phyloP scores from a whole-genome alignment of 208 protist genomes.

The Phytomonas sp. region DNA sequence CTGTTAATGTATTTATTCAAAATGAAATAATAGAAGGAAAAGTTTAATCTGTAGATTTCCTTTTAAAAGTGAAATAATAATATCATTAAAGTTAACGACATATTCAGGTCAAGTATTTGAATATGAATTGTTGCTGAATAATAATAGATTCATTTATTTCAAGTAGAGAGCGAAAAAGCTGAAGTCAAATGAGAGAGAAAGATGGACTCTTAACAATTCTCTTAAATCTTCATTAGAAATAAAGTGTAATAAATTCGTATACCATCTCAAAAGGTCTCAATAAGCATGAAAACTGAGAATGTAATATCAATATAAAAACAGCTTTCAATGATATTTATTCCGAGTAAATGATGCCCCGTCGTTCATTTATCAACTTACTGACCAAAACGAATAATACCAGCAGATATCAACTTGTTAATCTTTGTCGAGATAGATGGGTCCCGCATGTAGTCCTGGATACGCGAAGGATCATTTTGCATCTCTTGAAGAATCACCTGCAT shows the following conservation, averaged over 20 bases:
- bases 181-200: neutral
- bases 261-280: neutral
- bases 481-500: conserved; percentile 89
- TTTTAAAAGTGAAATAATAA: neutral
- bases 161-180: neutral
- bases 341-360: neutral
- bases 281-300: neutral
- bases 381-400: conserved; percentile 92
- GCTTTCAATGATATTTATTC: neutral
- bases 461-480: conserved; percentile 85
- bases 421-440: conserved; percentile 87
- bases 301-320: conserved; percentile 1
- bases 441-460: conserved; percentile 89
- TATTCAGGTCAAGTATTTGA: neutral
- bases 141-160: conserved; percentile 3
- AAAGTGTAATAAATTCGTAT: neutral
- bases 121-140: neutral
- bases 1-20: neutral
- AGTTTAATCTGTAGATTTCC: neutral
- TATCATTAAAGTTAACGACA: conserved; percentile 2
- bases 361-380: conserved; percentile 9
- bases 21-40: conserved; percentile 18
- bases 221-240: neutral
- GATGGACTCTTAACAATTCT: neutral
- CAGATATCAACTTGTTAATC: conserved; percentile 95